Conservation (phyloP, 164 flowering plant species). For the Stephania cephalantha region DNA sequence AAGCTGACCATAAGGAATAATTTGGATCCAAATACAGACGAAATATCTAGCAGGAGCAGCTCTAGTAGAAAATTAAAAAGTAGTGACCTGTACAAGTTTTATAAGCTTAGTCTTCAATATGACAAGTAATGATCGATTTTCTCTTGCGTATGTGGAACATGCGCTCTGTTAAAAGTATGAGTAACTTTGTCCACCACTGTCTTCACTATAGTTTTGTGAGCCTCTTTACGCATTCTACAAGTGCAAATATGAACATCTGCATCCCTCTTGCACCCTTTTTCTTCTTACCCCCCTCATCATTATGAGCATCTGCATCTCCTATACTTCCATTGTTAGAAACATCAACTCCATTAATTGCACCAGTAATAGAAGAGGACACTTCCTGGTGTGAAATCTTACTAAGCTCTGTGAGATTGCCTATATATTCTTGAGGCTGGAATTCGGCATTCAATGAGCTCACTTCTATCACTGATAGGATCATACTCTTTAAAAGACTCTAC, state of each 20-base stretch:
- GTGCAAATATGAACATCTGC: conserved; percentile 65
- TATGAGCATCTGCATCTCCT: conserved; percentile 14
- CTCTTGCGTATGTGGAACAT: conserved; percentile 73
- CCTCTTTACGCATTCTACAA: conserved; percentile 82
- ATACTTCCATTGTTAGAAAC: conserved; percentile 2
- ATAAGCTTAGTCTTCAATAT: conserved; percentile 56
- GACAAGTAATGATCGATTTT: conserved; percentile 73
- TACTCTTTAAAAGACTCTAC: conserved; percentile 22
- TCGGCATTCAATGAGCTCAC: conserved; percentile 10
- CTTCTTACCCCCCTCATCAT: conserved; percentile 29
- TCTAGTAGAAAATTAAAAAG: background rate
- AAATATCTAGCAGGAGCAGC: background rate
- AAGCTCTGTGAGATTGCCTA: conserved; percentile 14
- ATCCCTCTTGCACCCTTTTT: conserved; percentile 54
- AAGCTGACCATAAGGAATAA: background rate
- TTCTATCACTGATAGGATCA: conserved; percentile 38
- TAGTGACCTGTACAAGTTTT: conserved; percentile 78
- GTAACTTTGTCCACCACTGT: conserved; percentile 84
- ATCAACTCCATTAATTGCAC: conserved; percentile 10
- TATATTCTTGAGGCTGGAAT: conserved; percentile 8
- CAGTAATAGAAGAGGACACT: conserved; percentile 15
- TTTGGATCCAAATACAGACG: background rate
- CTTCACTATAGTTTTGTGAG: conserved; percentile 78
- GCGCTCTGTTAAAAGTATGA: conserved; percentile 44
- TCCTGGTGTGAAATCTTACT: conserved; percentile 11